Evolutionary conservation across 23 red algal species (phyloP).

Genomic region (Gracilariopsis chorda): DNA sequence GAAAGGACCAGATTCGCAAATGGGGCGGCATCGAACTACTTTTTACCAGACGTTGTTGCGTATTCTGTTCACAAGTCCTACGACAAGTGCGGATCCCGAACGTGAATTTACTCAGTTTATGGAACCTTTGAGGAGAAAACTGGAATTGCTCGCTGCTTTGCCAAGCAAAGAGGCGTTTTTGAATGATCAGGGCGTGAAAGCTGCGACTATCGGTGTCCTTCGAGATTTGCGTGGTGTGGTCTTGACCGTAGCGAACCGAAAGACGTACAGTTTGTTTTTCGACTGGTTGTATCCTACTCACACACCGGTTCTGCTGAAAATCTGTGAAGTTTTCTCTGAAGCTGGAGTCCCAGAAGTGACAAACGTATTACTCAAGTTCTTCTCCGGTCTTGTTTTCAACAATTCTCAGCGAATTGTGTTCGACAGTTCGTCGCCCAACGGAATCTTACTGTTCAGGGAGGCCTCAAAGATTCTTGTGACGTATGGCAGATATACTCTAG

Average conservation of each 20-base stretch:
- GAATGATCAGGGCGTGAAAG: conserved; percentile 41
- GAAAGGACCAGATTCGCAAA: conserved; percentile 77
- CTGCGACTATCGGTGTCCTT: conserved; percentile 68
- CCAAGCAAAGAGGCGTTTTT: conserved; percentile 65
- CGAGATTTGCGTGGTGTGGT: conserved; percentile 73
- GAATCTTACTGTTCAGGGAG: conserved; percentile 84
- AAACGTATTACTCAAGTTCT: conserved; percentile 69
- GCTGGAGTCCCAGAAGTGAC: conserved; percentile 64
- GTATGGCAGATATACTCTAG: conserved; percentile 64
- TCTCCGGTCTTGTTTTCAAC: conserved; percentile 73
- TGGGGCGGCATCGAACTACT: conserved; percentile 77
- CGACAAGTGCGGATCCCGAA: conserved; percentile 67
- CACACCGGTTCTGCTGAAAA: conserved; percentile 66
- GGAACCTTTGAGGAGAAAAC: conserved; percentile 55
- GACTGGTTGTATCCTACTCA: conserved; percentile 70
- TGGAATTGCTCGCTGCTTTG: conserved; percentile 44
- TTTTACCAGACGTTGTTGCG: conserved; percentile 73
- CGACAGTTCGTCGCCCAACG: conserved; percentile 76
- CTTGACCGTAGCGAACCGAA: conserved; percentile 31
- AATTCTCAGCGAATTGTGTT: conserved; percentile 79
- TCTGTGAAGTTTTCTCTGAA: conserved; percentile 69
- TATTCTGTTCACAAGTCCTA: conserved; percentile 61
- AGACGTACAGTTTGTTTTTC: conserved; percentile 69
- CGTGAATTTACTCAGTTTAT: conserved; percentile 73
- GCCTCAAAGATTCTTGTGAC: conserved; percentile 74